phyloP scores from a whole-genome alignment of 2,329 filamentous ascomycete genomes.

The Aspergillus amoenus region DNA sequence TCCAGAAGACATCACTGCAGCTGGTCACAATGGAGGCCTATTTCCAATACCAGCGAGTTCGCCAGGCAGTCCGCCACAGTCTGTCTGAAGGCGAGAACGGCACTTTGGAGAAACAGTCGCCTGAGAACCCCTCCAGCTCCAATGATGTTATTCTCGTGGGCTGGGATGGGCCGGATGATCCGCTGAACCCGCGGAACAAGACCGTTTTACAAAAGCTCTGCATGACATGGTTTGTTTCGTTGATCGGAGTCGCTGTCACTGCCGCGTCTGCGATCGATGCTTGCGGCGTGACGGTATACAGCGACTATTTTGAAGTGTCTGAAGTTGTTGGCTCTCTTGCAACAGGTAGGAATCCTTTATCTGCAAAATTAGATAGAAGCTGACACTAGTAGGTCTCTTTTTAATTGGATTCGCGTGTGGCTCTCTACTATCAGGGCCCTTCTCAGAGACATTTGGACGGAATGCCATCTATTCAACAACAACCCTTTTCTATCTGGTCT shows the following conservation, averaged over 20 bases:
- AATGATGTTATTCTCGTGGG: constrained; percentile 25
- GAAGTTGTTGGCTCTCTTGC: constrained; percentile 53
- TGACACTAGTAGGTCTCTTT: constrained; percentile 19
- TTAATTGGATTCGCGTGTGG: constrained; percentile 49
- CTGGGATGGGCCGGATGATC: constrained; percentile 39
- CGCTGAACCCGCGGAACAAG: constrained; percentile 41
- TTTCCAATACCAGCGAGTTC: constrained; percentile 18
- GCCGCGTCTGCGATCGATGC: constrained; percentile 52
- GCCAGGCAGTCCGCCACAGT: constrained; percentile 11
- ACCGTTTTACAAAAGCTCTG: constrained; percentile 30
- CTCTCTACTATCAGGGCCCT: constrained; percentile 49
- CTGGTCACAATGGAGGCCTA: constrained; percentile 18
- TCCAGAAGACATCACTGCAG: no score
- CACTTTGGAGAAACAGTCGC: not conserved
- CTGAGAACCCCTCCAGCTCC: no score
- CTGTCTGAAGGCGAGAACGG: constrained; percentile 4
- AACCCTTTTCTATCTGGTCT: constrained; percentile 48
- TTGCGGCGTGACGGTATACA: constrained; percentile 43
- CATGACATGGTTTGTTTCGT: constrained; percentile 45
- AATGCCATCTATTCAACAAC: constrained; percentile 52
- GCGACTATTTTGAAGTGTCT: constrained; percentile 46
- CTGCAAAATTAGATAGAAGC: no score
- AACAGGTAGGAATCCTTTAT: constrained; percentile 19
- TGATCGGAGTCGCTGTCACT: constrained; percentile 53
- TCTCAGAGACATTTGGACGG: constrained; percentile 50